Percentiles rank a stretch among this genome's conserved stretches.
These are phyloP conservation scores for Aspergillus sp. DNA, from an alignment of 2,329 filamentous ascomycete genomes.

Conservation along the genomic window DNA sequence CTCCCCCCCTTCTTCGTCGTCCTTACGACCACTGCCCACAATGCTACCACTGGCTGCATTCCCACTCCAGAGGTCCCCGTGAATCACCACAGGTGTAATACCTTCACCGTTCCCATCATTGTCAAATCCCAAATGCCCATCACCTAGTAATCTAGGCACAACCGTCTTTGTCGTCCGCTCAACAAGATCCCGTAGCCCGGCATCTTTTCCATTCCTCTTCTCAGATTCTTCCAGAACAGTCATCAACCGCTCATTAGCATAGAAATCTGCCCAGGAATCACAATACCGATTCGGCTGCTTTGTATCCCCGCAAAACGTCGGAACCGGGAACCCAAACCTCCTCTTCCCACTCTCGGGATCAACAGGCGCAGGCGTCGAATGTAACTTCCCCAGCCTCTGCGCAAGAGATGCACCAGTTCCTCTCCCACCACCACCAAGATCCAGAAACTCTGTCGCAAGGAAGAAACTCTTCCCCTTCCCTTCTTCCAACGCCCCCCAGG, in stretches of 20 bases:
- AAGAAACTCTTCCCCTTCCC: slow-evolving; percentile 42
- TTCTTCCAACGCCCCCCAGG: slow-evolving; percentile 56
- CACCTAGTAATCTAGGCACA: slow-evolving; percentile 68
- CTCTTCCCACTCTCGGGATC: slow-evolving; percentile 28
- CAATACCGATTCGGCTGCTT: slow-evolving; percentile 71
- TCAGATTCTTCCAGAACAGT: slow-evolving; percentile 56
- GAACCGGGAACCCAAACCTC: slow-evolving; percentile 74
- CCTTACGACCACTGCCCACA: slow-evolving; percentile 30
- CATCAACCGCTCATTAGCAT: slow-evolving; percentile 66
- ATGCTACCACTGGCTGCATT: slow-evolving; percentile 67
- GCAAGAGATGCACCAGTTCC: slow-evolving; percentile 53
- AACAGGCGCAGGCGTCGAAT: slow-evolving; percentile 63
- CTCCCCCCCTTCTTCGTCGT: slow-evolving; percentile 53
- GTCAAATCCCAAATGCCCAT: slow-evolving; percentile 53
- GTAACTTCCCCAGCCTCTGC: slow-evolving; percentile 68
- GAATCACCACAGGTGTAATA: slow-evolving; percentile 71
- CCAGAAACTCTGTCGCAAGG: slow-evolving; percentile 71
- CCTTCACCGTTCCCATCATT: slow-evolving; percentile 41
- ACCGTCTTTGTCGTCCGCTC: slow-evolving; percentile 58
- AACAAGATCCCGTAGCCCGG: slow-evolving; percentile 56
- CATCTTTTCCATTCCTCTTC: slow-evolving; percentile 57
- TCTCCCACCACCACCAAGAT: slow-evolving; percentile 49
- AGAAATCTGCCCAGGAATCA: slow-evolving; percentile 77
- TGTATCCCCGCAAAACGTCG: slow-evolving; percentile 82
- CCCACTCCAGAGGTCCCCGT: slow-evolving; percentile 91